phyloP scores from a whole-genome alignment of 345 rosid genomes.

The Turnera subulata region DNA sequence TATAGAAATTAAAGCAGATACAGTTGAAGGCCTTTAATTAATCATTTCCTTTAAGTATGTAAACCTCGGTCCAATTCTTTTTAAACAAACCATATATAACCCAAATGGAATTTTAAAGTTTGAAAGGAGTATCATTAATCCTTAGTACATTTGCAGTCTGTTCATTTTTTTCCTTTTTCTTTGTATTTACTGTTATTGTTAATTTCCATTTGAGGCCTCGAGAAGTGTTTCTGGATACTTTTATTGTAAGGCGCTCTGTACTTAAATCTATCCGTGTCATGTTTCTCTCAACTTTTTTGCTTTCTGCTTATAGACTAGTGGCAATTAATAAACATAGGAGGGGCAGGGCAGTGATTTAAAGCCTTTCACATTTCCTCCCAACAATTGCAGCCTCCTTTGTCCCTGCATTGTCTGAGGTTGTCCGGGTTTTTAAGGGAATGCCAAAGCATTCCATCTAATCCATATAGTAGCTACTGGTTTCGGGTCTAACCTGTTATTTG shows the following conservation, averaged over 20 bases:
- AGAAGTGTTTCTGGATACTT: background rate
- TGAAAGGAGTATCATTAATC: too few relatives aligned
- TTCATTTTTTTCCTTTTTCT: too few relatives aligned
- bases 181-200: background rate
- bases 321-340: background rate
- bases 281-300: background rate
- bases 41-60: too few relatives aligned
- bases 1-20: too few relatives aligned
- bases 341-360: background rate
- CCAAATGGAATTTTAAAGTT: too few relatives aligned
- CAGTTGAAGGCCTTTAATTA: too few relatives aligned
- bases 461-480: background rate
- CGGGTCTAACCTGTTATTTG: too few relatives aligned
- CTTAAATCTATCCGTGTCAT: background rate
- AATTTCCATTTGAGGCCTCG: background rate
- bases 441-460: background rate
- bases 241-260: background rate
- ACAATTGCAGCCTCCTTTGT: background rate
- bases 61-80: too few relatives aligned
- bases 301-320: background rate
- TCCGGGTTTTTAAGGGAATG: background rate
- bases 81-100: too few relatives aligned
- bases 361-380: background rate
- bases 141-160: too few relatives aligned
- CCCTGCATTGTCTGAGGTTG: background rate